Base-by-base conservation (phyloP, 169 alveolate species). In the Cryptosporidium tyzzeri region DNA sequence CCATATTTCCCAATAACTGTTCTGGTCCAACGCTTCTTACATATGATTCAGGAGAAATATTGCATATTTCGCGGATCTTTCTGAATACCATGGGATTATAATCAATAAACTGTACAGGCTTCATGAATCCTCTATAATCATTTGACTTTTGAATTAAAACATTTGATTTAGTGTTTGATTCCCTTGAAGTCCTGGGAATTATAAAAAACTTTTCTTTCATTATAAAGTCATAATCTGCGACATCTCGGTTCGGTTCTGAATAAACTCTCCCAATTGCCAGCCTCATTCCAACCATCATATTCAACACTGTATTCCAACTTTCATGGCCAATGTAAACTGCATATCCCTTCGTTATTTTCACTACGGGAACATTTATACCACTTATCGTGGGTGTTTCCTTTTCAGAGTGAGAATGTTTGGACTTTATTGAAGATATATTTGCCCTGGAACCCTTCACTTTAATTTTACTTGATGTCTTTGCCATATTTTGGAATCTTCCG, bases 1-100 rank as follows among this genome's bases (percentile, higher is more conserved):
- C 95, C 96, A 97, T 95, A 84, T 96, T 96, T 44, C 98, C 98
- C 62, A 95, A 93, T 58, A 98, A 93, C 91, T 97, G 99, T 91
- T 98, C 99, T 6, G 99, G 99, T 0, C 99, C 99, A 31, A 97
- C 97, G 23, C 99, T 96, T 91, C 97, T 94, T 59, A 97, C 85
- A 87, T 98, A 98, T 71, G 93, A 96, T 59, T 96, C 98, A 29
- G 95, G 95, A 69, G 95, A 91, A 62, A 98, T 94, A 7, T 98
- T 97, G 73, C 95, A 96, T 84, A 93, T 69, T 29, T 86, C 96
- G 37, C 99, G 93, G 12, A 98, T 94, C n/a, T 95, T 93, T 85
- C 97, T 96, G 92, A 98, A 98, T 21, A 97, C 98, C 92, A 96
- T 93, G 18, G 99, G 99, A 16, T 98, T 98, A 92, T 95, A 96